Base-by-base conservation (phyloP, 768 basidiomycete species). In the Tricholoma furcatifolium region DNA sequence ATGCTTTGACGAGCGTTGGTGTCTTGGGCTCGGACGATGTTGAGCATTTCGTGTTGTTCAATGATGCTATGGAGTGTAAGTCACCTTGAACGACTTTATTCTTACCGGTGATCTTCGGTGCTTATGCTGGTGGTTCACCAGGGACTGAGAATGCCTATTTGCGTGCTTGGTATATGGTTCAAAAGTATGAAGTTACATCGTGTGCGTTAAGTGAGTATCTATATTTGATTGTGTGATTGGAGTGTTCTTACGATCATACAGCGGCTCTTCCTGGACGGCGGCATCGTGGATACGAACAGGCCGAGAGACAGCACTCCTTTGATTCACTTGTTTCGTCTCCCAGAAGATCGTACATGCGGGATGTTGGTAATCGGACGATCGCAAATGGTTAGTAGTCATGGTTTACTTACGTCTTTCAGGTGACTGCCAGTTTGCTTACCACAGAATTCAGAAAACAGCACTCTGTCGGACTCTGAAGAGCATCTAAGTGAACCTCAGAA, bases 121-220 rank as follows among this genome's bases (percentile, higher is more conserved):
- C 9, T 45, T 9, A 44, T 9, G 21, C 47, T 21, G 11, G n/a
- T 8, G 30, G 15, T 20, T 8, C 24, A 40, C 21, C 15, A 80
- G 90, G 94, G 94, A 95, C 92, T 0, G 94, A 98, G 71, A 98
- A 98, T 69, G 88, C 83, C 0, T 97, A 97, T 70, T 64, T 98
- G 56, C 81, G 80, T 48, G 85, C 88, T 7, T 91, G 88, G 88
- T 88, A 88, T 58, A 73, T 75, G 54, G 79, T 82, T 0, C 82
- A 83, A 62, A 86, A 86, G 61, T 65, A 77, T 18, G 84, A 88
- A 62, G 72, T 67, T 24, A 60, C 67, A 20, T 62, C 50, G 51
- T 72, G 32, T 57, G 76, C 69, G 57, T 78, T 84, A 51, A 61
- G 83, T 79, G 58, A 11, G 68, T 65, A 12, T 14, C 24, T 31